Percentiles rank a stretch among this genome's conserved stretches.
Conservation (phyloP, 2,329 filamentous ascomycete genomes). For the Cytospora piceae region DNA sequence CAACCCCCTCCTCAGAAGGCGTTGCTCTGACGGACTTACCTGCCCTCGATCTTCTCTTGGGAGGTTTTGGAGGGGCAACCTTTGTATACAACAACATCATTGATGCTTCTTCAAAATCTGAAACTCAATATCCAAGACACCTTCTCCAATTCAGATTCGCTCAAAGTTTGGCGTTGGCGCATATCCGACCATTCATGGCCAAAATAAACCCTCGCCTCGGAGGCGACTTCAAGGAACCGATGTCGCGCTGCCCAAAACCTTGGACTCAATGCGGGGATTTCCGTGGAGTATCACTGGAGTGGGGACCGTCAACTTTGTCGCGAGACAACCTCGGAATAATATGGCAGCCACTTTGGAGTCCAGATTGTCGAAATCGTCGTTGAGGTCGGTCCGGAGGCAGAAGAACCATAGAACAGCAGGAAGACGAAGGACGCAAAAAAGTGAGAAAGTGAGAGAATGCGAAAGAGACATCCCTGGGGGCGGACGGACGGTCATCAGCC, state of each 20-base stretch:
- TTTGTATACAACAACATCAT: slow-evolving; percentile 63
- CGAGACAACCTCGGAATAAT: slow-evolving; percentile 8
- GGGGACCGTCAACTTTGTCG: slow-evolving; percentile 11
- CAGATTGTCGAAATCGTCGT: not conserved
- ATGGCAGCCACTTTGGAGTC: not conserved
- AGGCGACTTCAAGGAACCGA: not conserved
- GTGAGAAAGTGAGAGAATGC: not conserved
- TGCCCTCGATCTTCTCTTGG: slow-evolving; percentile 63
- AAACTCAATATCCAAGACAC: not conserved
- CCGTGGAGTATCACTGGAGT: slow-evolving; percentile 1
- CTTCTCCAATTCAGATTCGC: not conserved
- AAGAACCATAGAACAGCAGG: not conserved
- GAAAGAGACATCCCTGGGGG: slow-evolving; percentile 1
- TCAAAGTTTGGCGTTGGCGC: not conserved
- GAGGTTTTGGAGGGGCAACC: slow-evolving; percentile 59
- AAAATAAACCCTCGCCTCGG: slow-evolving; percentile 1
- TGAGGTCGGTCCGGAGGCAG: not conserved
- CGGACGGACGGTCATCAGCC: slow-evolving; percentile 19
- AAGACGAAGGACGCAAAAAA: not conserved
- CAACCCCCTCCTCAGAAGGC: too few species aligned
- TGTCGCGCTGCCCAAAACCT: too few species aligned
- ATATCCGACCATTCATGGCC: not conserved
- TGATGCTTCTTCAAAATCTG: slow-evolving; percentile 22
- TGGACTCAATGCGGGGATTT: slow-evolving; percentile 6
- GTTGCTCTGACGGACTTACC: slow-evolving; percentile 48